phyloP scores from a whole-genome alignment of 106 monocot genomes.

The Dendrobium chrysotoxum region DNA sequence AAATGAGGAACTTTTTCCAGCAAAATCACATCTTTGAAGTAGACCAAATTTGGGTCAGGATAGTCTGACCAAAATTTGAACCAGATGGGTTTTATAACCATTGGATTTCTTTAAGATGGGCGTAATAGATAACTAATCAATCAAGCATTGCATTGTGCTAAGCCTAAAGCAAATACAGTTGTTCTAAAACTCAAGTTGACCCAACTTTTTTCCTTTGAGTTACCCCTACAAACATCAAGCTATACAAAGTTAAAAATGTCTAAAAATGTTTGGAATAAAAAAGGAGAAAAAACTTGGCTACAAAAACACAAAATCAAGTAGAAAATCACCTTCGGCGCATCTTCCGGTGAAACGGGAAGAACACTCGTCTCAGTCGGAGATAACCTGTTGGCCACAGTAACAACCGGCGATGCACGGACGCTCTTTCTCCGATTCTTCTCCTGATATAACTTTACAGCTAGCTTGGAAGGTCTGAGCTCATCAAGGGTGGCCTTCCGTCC shows the following conservation, averaged over 20 bases:
- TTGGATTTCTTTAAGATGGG: too few relatives aligned
- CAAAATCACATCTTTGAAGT: not conserved
- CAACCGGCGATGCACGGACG: not conserved
- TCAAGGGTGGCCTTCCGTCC: not conserved
- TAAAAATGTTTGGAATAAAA: not conserved
- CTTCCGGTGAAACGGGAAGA: slow-evolving; percentile 5
- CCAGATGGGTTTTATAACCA: too few relatives aligned
- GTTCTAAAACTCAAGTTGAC: too few relatives aligned
- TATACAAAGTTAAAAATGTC: not conserved
- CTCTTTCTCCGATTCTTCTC: not conserved
- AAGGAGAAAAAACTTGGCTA: not conserved
- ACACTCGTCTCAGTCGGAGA: not conserved
- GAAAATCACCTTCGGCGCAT: slow-evolving; percentile 6
- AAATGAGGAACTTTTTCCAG: not conserved
- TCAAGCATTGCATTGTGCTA: too few relatives aligned
- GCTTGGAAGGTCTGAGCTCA: not conserved
- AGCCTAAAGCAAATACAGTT: too few relatives aligned
- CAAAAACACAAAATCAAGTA: not conserved
- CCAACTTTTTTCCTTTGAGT: too few relatives aligned
- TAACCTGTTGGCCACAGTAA: not conserved
- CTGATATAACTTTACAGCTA: not conserved
- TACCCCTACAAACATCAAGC: not conserved
- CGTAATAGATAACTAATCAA: too few relatives aligned
- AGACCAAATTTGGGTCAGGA: too few relatives aligned
- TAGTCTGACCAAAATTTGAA: too few relatives aligned